A percentile compares a stretch with the other conserved stretches of the same genome.
Conservation (phyloP, 331 rosid genomes). For the Acacia pycnantha region DNA sequence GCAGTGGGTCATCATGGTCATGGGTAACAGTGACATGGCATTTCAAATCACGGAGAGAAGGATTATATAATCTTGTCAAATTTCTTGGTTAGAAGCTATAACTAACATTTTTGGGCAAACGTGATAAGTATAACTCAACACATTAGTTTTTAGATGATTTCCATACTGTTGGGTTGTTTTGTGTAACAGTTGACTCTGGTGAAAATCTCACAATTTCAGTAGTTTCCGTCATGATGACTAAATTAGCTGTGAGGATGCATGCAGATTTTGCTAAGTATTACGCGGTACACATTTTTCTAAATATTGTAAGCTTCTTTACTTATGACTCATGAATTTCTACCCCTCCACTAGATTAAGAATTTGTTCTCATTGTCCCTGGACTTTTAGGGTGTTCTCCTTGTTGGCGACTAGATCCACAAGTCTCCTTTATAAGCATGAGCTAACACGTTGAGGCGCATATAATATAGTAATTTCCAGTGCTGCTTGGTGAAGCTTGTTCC, state of each 20-base stretch:
- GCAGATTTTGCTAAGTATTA: neutral
- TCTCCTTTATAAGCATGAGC: neutral
- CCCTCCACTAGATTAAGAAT: neutral
- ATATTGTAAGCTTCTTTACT: neutral
- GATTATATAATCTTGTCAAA: neutral
- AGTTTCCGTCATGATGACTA: neutral
- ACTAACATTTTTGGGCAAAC: neutral
- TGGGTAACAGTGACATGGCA: neutral
- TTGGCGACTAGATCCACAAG: neutral
- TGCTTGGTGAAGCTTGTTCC: neutral
- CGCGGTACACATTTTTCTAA: neutral
- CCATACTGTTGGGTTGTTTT: neutral
- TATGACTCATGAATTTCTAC: neutral
- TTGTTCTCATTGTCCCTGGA: neutral
- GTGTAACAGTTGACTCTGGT: conserved; percentile 2
- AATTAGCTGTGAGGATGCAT: neutral
- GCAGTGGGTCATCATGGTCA: neutral
- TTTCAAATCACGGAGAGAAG: neutral
- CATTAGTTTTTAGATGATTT: neutral
- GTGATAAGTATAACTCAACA: neutral
- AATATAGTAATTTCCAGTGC: neutral
- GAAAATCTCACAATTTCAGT: neutral
- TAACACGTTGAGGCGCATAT: neutral
- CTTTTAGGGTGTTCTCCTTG: neutral
- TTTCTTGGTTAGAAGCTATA: neutral